Evolutionary conservation across 1,139 yeast genomes (phyloP).

Genomic region (Spathaspora sp.): DNA sequence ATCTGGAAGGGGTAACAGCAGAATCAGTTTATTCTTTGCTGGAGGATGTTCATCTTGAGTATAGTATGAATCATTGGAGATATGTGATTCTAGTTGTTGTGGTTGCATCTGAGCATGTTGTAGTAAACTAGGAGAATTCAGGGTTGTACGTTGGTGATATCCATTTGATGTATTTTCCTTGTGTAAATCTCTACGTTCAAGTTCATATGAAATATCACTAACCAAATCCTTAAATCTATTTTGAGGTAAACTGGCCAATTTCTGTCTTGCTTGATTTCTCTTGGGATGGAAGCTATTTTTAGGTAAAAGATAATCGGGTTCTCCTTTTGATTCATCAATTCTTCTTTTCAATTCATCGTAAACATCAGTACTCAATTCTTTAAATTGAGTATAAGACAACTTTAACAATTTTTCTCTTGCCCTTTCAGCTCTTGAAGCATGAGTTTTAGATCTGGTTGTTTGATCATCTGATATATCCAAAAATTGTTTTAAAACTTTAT

Average conservation of each 20-base stretch:
- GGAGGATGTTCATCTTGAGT: not conserved
- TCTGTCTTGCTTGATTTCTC: conserved; percentile 93
- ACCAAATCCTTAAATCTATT: conserved; percentile 86
- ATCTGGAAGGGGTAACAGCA: not conserved
- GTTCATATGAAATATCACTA: conserved; percentile 84
- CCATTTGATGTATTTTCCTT: conserved; percentile 8
- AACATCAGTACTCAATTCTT: conserved; percentile 89
- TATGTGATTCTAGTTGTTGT: not conserved
- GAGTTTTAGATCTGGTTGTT: conserved; percentile 39
- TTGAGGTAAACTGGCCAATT: conserved; percentile 81
- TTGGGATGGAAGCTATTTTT: conserved; percentile 83
- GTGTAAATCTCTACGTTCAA: conserved; percentile 71
- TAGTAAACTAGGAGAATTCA: conserved; percentile 3
- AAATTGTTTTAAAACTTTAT: conserved; percentile 52
- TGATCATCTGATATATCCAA: conserved; percentile 52
- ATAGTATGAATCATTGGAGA: not conserved
- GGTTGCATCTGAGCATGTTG: not conserved
- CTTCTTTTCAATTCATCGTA: conserved; percentile 86
- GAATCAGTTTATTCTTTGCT: not conserved
- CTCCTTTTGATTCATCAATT: conserved; percentile 51
- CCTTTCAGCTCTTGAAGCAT: conserved; percentile 63
- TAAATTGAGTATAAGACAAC: conserved; percentile 79
- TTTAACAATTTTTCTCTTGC: conserved; percentile 85
- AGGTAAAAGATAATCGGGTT: conserved; percentile 67
- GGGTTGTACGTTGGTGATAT: conserved; percentile 10